A percentile compares a stretch with the other conserved stretches of the same genome.
phyloP scores from a whole-genome alignment of 192 early-diverging fungal genomes.

The Backusella circina region DNA sequence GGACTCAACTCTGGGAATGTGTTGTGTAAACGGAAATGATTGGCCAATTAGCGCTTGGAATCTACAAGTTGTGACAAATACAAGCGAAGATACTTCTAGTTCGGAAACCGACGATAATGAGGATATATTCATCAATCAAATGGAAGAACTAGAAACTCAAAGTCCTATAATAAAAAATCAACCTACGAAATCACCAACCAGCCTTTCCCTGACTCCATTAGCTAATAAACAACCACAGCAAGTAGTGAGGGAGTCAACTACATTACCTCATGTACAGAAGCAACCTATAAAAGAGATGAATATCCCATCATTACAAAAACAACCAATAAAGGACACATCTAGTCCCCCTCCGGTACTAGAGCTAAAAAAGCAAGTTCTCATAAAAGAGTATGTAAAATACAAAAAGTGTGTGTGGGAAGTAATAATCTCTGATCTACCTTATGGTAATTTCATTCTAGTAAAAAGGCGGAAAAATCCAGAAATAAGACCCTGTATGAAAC shows the following conservation, averaged over 20 bases:
- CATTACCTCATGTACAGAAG: neutral
- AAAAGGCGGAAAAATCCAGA: neutral
- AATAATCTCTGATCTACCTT: neutral
- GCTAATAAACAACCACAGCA: neutral
- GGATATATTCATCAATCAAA: slow-evolving; percentile 7
- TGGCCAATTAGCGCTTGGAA: slow-evolving; percentile 11
- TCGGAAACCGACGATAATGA: neutral
- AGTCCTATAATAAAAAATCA: neutral
- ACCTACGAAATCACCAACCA: neutral
- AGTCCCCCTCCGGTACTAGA: neutral
- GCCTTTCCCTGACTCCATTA: neutral
- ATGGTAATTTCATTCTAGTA: neutral
- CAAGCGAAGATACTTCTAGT: neutral
- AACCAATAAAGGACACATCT: neutral
- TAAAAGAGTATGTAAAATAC: neutral
- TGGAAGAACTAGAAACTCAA: neutral
- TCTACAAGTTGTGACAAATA: neutral
- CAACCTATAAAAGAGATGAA: neutral
- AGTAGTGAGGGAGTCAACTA: neutral
- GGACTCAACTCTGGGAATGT: neutral
- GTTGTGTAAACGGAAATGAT: slow-evolving; percentile 1
- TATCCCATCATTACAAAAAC: neutral
- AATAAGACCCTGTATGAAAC: neutral
- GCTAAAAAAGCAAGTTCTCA: neutral
- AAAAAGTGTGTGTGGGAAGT: neutral